phyloP scores from a whole-genome alignment of 2,329 filamentous ascomycete genomes.

The Magnaporthiopsis poae region DNA sequence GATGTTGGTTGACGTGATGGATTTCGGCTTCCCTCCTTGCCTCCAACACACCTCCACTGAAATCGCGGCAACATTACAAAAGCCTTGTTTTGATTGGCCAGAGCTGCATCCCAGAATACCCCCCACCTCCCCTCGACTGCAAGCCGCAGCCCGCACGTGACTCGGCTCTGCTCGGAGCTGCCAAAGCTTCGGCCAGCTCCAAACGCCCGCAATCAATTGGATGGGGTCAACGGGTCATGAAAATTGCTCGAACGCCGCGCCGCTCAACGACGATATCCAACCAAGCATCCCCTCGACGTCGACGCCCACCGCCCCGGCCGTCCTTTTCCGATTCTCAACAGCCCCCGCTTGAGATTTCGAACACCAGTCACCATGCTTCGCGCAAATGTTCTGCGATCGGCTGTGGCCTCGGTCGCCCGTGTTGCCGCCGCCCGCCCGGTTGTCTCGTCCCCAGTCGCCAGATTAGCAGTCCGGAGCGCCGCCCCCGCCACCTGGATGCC shows the following conservation, averaged over 20 bases:
- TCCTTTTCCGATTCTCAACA: not conserved
- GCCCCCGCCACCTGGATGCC: conserved; percentile 38
- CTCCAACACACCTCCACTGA: not conserved
- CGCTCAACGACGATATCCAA: not conserved
- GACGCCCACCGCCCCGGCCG: not conserved
- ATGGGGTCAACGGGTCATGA: not conserved
- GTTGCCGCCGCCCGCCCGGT: conserved; percentile 40
- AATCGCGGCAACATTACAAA: conserved; percentile 5
- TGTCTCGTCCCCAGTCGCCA: conserved; percentile 49
- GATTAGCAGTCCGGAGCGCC: conserved; percentile 46
- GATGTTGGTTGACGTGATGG: not conserved
- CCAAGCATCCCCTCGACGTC: not conserved
- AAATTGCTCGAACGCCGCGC: not conserved
- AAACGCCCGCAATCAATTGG: not conserved
- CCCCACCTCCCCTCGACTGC: not conserved
- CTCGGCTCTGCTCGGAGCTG: conserved; percentile 12
- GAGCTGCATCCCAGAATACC: not conserved
- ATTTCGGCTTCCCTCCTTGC: not conserved
- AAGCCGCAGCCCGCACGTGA: conserved; percentile 10
- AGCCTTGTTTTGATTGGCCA: conserved; percentile 6
- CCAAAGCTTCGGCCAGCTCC: conserved; percentile 9
- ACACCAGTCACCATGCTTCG: conserved; percentile 66
- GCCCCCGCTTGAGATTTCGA: not conserved
- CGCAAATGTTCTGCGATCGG: conserved; percentile 62
- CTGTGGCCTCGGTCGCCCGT: conserved; percentile 47